Conservation (phyloP, 2,329 filamentous ascomycete species). For the Macroventuria anomochaeta region DNA sequence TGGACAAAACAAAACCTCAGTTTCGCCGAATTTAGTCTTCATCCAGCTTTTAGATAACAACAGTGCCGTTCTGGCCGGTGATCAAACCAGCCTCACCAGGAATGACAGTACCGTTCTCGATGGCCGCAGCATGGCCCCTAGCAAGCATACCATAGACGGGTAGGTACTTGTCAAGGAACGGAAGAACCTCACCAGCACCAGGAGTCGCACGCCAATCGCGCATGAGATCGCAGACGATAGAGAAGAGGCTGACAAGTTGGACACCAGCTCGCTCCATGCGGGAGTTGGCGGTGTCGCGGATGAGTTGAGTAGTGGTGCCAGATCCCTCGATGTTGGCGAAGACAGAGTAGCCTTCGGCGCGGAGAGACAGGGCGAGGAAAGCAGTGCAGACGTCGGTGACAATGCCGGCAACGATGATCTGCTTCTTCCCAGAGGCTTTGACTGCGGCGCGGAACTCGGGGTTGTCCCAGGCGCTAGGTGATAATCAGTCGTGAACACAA, state of each 20-base stretch:
- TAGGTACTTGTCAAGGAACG: slow-evolving; percentile 69
- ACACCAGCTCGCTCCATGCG: slow-evolving; percentile 73
- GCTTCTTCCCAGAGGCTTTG: slow-evolving; percentile 68
- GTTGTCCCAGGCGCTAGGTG: slow-evolving; percentile 71
- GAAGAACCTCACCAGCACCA: slow-evolving; percentile 62
- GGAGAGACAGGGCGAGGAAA: slow-evolving; percentile 75
- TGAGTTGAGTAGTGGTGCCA: slow-evolving; percentile 67
- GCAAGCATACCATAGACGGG: slow-evolving; percentile 71
- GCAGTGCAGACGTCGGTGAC: slow-evolving; percentile 78
- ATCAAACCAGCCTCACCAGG: slow-evolving; percentile 59
- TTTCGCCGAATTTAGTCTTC: too few relatives aligned
- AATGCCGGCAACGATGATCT: slow-evolving; percentile 76
- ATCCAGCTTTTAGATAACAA: slow-evolving; percentile 13
- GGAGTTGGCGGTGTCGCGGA: slow-evolving; percentile 69
- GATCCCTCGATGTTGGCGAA: slow-evolving; percentile 76
- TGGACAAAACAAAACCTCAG: too few relatives aligned
- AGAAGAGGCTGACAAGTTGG: slow-evolving; percentile 67
- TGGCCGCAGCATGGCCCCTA: slow-evolving; percentile 65
- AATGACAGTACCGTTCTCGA: slow-evolving; percentile 65
- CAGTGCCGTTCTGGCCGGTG: slow-evolving; percentile 25
- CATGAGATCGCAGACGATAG: slow-evolving; percentile 72
- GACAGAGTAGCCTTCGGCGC: slow-evolving; percentile 74
- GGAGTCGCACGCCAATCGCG: slow-evolving; percentile 69
- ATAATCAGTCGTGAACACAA: slow-evolving; percentile 6
- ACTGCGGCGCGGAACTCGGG: slow-evolving; percentile 70